These are phyloP conservation scores for Apiospora phragmitis DNA, from an alignment of 2,329 filamentous ascomycete genomes.

Conservation along the genomic window DNA sequence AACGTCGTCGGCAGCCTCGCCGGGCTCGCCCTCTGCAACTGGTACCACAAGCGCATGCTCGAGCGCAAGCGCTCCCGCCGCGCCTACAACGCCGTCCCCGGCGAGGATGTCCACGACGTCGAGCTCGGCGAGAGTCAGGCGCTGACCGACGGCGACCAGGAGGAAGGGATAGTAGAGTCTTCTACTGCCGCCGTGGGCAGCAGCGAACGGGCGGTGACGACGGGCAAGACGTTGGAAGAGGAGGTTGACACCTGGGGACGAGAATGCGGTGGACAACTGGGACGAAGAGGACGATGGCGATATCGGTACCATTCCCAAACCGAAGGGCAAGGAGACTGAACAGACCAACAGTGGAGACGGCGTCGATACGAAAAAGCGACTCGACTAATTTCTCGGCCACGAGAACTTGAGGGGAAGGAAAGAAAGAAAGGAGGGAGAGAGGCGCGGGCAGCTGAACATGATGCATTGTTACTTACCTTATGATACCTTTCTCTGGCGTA, in stretches of 20 bases:
- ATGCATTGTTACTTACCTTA: constrained; percentile 10
- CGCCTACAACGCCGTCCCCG: constrained; percentile 70
- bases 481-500: constrained; percentile 22
- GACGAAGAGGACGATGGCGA: constrained; percentile 49
- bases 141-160: constrained; percentile 44
- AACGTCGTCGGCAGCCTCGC: constrained; percentile 79
- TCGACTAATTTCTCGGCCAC: constrained; percentile 25
- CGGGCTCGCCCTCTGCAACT: constrained; percentile 73
- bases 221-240: constrained; percentile 61
- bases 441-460: background rate
- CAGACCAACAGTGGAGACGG: constrained; percentile 27
- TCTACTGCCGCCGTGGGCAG: constrained; percentile 23
- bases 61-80: constrained; percentile 78
- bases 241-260: constrained; percentile 95
- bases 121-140: constrained; percentile 68
- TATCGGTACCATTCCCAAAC: constrained; percentile 9
- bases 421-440: background rate
- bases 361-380: constrained; percentile 33
- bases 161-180: constrained; percentile 64
- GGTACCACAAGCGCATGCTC: constrained; percentile 96
- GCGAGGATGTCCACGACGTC: constrained; percentile 64
- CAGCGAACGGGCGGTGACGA: constrained; percentile 23
- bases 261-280: constrained; percentile 68
- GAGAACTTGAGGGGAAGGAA: background rate
- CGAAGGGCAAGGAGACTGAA: constrained; percentile 28